Percentiles rank a stretch among this genome's conserved stretches.
Evolutionary conservation across 768 basidiomycete species (phyloP).

Genomic region (Rhizopogon vesiculosus): DNA sequence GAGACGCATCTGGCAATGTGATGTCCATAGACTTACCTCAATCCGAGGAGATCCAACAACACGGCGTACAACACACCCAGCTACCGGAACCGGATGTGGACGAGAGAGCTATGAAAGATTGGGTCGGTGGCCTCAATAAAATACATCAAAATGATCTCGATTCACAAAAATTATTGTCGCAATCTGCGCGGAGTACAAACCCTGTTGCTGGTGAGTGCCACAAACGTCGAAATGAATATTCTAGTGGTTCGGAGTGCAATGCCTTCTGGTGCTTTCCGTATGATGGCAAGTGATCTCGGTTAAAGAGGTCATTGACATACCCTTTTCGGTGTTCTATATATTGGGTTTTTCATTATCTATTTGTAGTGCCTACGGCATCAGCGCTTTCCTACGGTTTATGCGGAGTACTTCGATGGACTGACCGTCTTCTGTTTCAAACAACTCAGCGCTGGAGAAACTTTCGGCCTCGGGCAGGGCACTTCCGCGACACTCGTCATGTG

Average conservation of each 20-base stretch:
- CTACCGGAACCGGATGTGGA: constrained; percentile 28
- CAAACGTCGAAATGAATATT: background rate
- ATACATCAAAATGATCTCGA: background rate
- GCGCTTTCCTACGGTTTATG: background rate
- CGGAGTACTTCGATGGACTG: background rate
- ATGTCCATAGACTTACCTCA: constrained; percentile 62
- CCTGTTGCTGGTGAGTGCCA: background rate
- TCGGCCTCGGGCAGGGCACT: constrained; percentile 44
- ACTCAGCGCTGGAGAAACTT: constrained; percentile 60
- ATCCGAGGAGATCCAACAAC: constrained; percentile 30
- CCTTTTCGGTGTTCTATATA: background rate
- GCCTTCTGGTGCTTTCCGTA: background rate
- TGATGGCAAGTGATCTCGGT: background rate
- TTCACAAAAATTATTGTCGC: background rate
- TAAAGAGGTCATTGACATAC: background rate
- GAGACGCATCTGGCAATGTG: constrained; percentile 76
- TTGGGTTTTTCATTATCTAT: background rate
- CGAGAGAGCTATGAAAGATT: constrained; percentile 27
- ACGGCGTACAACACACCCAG: background rate
- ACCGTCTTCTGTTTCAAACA: constrained; percentile 4
- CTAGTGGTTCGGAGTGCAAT: background rate
- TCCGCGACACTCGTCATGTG: constrained; percentile 58
- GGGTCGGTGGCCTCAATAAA: constrained; percentile 23
- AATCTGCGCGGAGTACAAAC: background rate
- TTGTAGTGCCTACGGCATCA: constrained; percentile 1